Conservation (phyloP, 2,329 filamentous ascomycete genomes). For the Ustulina deusta region DNA sequence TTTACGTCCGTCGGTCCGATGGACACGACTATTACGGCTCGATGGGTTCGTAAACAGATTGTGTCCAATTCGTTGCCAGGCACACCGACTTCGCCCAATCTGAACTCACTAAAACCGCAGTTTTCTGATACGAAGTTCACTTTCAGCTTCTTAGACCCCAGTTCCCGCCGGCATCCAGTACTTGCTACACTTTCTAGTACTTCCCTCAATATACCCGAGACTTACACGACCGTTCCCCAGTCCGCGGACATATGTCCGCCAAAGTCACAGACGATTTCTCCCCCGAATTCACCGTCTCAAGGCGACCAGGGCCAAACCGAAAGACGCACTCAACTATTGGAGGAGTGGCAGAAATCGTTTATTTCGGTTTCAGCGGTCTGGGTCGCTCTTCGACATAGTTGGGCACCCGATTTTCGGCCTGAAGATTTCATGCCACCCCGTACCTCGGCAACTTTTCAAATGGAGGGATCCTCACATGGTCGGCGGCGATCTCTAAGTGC, state of each 20-base stretch:
- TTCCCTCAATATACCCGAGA: conserved; percentile 76
- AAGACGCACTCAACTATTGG: conserved; percentile 54
- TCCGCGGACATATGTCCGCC: conserved; percentile 63
- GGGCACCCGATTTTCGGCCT: conserved; percentile 54
- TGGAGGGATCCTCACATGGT: conserved; percentile 20
- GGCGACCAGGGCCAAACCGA: conserved; percentile 41
- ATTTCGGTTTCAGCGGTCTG: conserved; percentile 65
- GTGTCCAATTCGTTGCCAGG: conserved; percentile 47
- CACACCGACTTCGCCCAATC: conserved; percentile 41
- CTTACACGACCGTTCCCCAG: conserved; percentile 69
- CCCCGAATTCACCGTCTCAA: conserved; percentile 33
- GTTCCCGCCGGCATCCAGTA: conserved; percentile 77
- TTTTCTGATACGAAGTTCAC: conserved; percentile 70
- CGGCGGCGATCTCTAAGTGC: conserved; percentile 43
- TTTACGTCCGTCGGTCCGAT: conserved; percentile 71
- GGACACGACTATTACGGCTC: conserved; percentile 69
- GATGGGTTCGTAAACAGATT: conserved; percentile 72
- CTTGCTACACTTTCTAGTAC: conserved; percentile 74
- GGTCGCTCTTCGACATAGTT: conserved; percentile 62
- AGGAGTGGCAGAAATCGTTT: conserved; percentile 60
- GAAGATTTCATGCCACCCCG: conserved; percentile 43
- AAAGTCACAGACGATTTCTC: conserved; percentile 51
- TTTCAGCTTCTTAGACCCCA: conserved; percentile 80
- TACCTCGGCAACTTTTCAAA: conserved; percentile 26
- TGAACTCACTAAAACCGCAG: conserved; percentile 43